Conservation (phyloP, 208 protist genomes). For the Trichomonas gallinae region DNA sequence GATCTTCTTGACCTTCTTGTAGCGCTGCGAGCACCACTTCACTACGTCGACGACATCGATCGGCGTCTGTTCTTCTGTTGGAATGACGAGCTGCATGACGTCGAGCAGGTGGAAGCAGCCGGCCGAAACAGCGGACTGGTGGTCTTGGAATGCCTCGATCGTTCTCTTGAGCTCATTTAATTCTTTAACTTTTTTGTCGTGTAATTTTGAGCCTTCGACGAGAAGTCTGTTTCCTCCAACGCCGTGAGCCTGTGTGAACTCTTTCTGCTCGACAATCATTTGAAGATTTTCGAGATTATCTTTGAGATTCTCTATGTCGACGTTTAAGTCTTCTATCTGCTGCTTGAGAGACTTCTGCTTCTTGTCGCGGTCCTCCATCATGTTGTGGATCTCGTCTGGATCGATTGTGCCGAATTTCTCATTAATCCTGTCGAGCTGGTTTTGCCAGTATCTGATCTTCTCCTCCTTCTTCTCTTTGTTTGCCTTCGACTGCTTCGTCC, state of each 20-base stretch:
- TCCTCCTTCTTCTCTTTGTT: neutral
- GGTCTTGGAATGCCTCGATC: neutral
- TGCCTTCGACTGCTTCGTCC: neutral
- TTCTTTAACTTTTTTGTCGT: neutral
- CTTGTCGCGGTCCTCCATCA: neutral
- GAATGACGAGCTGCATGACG: neutral
- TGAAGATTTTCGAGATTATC: neutral
- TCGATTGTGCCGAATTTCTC: neutral
- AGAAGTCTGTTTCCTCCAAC: neutral
- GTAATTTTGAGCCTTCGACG: neutral
- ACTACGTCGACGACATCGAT: neutral
- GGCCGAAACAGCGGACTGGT: neutral
- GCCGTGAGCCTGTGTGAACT: neutral
- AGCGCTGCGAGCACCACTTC: neutral
- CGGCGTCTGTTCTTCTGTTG: neutral
- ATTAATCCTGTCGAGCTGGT: neutral
- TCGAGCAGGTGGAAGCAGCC: neutral
- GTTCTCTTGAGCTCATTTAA: neutral
- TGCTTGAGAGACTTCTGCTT: neutral
- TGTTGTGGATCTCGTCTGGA: neutral
- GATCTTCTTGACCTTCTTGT: neutral
- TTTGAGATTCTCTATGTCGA: neutral
- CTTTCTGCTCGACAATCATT: neutral
- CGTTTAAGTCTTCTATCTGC: neutral
- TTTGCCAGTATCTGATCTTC: neutral